Evolutionary conservation across 2,329 filamentous ascomycete genomes (phyloP).

Genomic region (Calonectria hawksworthii): DNA sequence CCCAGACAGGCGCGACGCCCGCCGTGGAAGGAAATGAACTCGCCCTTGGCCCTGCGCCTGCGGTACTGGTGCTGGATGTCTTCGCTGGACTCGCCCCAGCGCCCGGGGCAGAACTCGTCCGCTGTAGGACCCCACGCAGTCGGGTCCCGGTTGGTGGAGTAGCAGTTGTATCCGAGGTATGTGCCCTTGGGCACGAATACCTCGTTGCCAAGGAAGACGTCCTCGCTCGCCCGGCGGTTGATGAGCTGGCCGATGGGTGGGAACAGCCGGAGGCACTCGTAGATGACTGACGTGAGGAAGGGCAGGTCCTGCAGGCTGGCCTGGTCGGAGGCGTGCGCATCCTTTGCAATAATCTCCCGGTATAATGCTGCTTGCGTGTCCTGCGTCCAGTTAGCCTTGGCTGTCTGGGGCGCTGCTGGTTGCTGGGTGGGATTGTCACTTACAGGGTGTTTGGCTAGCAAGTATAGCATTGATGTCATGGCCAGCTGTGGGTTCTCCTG

Average conservation of each 20-base stretch:
- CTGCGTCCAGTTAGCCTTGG: background rate
- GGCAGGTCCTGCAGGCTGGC: background rate
- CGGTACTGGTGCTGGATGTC: constrained; percentile 53
- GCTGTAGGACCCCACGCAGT: constrained; percentile 49
- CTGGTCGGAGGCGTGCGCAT: background rate
- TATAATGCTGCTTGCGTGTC: background rate
- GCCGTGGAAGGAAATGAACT: constrained; percentile 59
- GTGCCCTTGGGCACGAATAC: constrained; percentile 53
- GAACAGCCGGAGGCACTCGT: constrained; percentile 61
- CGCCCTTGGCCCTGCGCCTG: constrained; percentile 51
- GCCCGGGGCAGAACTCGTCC: constrained; percentile 32
- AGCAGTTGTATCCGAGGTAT: constrained; percentile 57
- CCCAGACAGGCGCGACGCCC: constrained; percentile 57
- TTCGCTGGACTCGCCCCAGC: constrained; percentile 53
- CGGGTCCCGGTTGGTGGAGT: constrained; percentile 54
- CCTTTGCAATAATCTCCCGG: background rate
- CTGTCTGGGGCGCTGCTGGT: background rate
- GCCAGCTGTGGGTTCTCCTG: constrained; percentile 58
- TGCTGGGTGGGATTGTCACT: background rate
- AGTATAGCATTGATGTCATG: constrained; percentile 53
- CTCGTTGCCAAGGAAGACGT: constrained; percentile 43
- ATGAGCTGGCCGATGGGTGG: constrained; percentile 64
- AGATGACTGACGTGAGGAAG: background rate
- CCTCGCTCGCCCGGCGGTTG: constrained; percentile 14
- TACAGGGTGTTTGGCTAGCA: constrained; percentile 49